Base-by-base conservation (phyloP, 805 yeast genomes). In the Metschnikowia lunata region DNA sequence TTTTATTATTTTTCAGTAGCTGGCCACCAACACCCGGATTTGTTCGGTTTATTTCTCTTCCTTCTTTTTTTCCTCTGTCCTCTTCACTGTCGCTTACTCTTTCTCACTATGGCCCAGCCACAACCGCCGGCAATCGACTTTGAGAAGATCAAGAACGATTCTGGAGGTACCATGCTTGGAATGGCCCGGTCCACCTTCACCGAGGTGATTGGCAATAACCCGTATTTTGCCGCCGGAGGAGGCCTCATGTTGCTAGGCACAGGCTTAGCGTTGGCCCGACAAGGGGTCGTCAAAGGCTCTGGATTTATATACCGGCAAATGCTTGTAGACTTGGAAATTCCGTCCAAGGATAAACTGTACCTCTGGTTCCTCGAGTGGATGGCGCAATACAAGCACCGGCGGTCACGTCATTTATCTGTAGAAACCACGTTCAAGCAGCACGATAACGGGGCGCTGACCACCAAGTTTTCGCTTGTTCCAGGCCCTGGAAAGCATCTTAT, bases 161-260 rank as follows among this genome's bases (percentile, higher is more conserved):
- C 69, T 8, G 77, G 70, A 49, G 78, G 78, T 26, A 45, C 71
- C 1, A 34, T 62, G 18, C 29, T 51, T 32, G 71, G 71, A 8
- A 59, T 66, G 61, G 59, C 66, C 9, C 46, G 52, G 30, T 60
- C 55, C 46, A 64, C 82, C 5, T 65, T 80, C 55, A 64, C 75
- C 34, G 80, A 79, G 43, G 76, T 80, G 2, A 70, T 85, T 46
- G 74, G 74, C 18, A 75, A 78, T 31, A 91, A 91, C 61, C 98
- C 97, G n/a, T 89, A 88, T 63, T 91, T 93, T 69, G 93, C 97
- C 1, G 99, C 98, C 0, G 99, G 99, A 58, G 97, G 97, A 56
- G 99, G 99, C 0, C 71, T 93, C 34, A 93, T 93, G 99, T 71
- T 90, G 4, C 69, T 93, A 2, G 99, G 99, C n/a, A 89, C 96